These are phyloP conservation scores for Stemphylium beticola DNA, from an alignment of 2,329 filamentous ascomycete species.

Conservation along the genomic window DNA sequence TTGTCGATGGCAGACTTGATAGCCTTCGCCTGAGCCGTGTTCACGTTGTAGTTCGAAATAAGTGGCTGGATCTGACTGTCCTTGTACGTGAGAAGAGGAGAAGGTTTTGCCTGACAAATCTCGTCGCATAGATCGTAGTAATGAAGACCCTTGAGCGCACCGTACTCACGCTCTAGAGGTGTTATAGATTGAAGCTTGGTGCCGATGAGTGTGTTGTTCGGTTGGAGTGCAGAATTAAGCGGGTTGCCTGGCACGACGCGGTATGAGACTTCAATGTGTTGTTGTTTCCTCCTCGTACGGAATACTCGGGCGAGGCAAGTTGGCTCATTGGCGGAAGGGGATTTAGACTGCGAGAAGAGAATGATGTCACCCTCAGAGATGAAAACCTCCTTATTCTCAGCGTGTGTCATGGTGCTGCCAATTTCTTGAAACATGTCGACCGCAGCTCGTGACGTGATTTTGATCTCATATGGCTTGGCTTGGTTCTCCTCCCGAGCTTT, in stretches of 20 bases:
- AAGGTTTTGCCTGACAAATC: slow-evolving; percentile 86
- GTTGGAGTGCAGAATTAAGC: slow-evolving; percentile 69
- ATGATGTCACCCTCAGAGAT: slow-evolving; percentile 88
- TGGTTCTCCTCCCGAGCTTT: slow-evolving; percentile 86
- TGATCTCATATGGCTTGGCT: slow-evolving; percentile 82
- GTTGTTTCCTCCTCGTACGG: slow-evolving; percentile 80
- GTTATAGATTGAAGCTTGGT: slow-evolving; percentile 91
- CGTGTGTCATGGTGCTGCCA: slow-evolving; percentile 77
- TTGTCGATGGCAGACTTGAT: slow-evolving; percentile 93
- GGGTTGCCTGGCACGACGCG: slow-evolving; percentile 74
- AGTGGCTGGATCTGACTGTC: slow-evolving; percentile 73
- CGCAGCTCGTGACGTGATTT: slow-evolving; percentile 83
- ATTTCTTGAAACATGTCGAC: slow-evolving; percentile 95
- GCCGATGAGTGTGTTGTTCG: slow-evolving; percentile 72
- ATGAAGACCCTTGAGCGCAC: slow-evolving; percentile 84
- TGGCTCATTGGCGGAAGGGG: slow-evolving; percentile 71
- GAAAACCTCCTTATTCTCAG: slow-evolving; percentile 72
- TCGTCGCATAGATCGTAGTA: slow-evolving; percentile 97
- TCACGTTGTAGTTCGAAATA: slow-evolving; percentile 80
- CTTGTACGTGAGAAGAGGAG: slow-evolving; percentile 81
- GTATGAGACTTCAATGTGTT: slow-evolving; percentile 82
- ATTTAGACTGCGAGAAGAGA: slow-evolving; percentile 75
- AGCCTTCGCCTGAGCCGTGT: slow-evolving; percentile 86
- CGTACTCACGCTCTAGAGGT: slow-evolving; percentile 94
- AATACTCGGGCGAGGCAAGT: slow-evolving; percentile 89